Conservation (phyloP, 228 moss, liverwort and hornwort genomes). For the Sphagnum magellanicum region DNA sequence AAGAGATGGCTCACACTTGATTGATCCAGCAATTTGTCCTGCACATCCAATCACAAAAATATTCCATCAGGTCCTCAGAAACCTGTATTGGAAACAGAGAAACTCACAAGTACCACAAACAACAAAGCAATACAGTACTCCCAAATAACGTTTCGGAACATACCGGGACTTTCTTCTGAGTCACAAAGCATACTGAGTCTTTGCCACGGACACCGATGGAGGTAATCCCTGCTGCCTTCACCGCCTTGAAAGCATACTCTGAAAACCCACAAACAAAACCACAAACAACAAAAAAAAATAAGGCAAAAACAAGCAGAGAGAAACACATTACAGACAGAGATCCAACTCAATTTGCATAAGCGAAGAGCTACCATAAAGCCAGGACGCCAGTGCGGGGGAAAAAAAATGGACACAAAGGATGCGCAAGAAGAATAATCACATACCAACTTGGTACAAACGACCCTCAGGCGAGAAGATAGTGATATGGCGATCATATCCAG, state of each 20-base stretch:
- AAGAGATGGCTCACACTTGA: constrained; percentile 94
- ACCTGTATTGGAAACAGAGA: no score
- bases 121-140: no score
- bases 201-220: constrained; percentile 86
- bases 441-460: constrained; percentile 91
- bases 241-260: constrained; percentile 98
- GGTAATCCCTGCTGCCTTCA: constrained; percentile 80
- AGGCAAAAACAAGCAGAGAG: no score
- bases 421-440: constrained; percentile 12
- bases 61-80: background rate
- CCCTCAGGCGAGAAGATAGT: constrained; percentile 98
- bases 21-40: constrained; percentile 89
- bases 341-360: no score
- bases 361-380: no score
- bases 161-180: constrained; percentile 98
- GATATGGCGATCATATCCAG: constrained; percentile 94
- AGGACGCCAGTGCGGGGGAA: no score
- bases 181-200: constrained; percentile 87
- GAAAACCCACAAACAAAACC: background rate
- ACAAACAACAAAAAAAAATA: no score
- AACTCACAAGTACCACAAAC: no score
- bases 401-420: no score
- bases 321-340: no score
- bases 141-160: background rate
- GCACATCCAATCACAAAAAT: background rate